Evolutionary conservation across 2,329 filamentous ascomycete genomes (phyloP).

Genomic region (Colletotrichum tamarilloi): DNA sequence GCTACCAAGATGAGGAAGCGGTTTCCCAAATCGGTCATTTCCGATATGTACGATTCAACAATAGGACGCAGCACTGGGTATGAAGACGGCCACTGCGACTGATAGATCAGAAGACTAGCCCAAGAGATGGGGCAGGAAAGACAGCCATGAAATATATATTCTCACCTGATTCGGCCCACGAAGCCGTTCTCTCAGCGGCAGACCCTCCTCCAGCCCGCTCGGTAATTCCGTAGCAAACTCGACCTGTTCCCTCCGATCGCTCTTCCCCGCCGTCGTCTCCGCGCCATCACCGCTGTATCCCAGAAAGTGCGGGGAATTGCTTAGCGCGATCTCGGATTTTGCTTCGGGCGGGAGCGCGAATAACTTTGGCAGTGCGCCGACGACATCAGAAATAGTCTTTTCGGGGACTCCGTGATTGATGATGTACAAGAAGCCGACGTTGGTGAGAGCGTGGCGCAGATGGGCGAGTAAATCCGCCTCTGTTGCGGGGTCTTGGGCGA

Average conservation of each 20-base stretch:
- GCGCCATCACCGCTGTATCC: constrained; percentile 67
- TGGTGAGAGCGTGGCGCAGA: constrained; percentile 58
- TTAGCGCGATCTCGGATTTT: constrained; percentile 55
- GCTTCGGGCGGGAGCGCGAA: constrained; percentile 52
- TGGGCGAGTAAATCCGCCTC: constrained; percentile 51
- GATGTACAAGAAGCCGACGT: constrained; percentile 66
- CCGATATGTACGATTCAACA: constrained; percentile 61
- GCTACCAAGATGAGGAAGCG: constrained; percentile 68
- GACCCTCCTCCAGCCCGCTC: constrained; percentile 45
- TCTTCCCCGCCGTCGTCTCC: constrained; percentile 64
- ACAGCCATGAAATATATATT: neutral
- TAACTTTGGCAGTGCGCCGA: constrained; percentile 52
- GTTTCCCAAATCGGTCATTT: constrained; percentile 61
- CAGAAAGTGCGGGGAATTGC: constrained; percentile 69
- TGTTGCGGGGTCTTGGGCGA: constrained; percentile 47
- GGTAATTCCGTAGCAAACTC: constrained; percentile 68
- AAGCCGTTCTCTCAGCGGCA: constrained; percentile 54
- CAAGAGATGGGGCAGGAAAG: neutral
- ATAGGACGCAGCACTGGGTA: constrained; percentile 48
- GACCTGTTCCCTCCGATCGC: constrained; percentile 67
- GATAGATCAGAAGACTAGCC: neutral
- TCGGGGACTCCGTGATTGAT: constrained; percentile 58
- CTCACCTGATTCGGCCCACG: constrained; percentile 60
- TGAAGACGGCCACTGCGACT: constrained; percentile 53
- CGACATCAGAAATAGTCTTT: constrained; percentile 49